Base-by-base conservation (phyloP, 169 alveolate genomes). In the Plasmodium coatneyi region DNA sequence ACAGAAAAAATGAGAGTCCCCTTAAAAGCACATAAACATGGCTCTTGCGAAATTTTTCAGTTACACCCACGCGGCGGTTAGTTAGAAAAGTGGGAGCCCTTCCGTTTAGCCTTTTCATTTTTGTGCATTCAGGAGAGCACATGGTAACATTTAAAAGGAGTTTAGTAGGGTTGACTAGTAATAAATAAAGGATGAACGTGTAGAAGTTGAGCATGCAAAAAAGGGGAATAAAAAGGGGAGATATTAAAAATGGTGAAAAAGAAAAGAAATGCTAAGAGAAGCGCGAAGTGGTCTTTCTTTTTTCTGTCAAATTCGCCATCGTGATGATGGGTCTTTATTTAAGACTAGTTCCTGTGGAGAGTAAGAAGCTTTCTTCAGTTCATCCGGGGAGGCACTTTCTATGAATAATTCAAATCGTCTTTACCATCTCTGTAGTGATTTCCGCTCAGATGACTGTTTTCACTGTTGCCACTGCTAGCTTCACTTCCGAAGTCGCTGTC, bases 401-500 rank as follows among this genome's bases (percentile, higher is more conserved):
- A 22, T 49, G 56, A 46, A 1, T 46, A 46, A 46, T 12, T 46
- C 56, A 46, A 46, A 46, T 46, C 0, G n/a, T 46, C 56, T 46
- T 16, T 12, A 22, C 60, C 60, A 49, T 49, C 22, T 4, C 9
- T 10, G 22, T 16, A 49, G 19, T 49, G 60, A 49, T 49, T 49
- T 49, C 14, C 60, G 9, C 60, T 49, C 1, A 12, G 19, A 49
- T 49, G 9, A 7, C 60, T 16, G 25, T 49, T 12, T 49, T 49
- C 60, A 16, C 60, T 66, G 76, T 0, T 66, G 7, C 36, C 76
- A 66, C 36, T 28, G n/a, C 76, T 66, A 25, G 6, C 3, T 1
- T 60, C 74, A 3, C 74, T 60, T 7, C 74, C 32, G 76, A 66
- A 9, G 76, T 66, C 76, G 36, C 80, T 32, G 10, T 84, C 84